phyloP scores from a whole-genome alignment of 306 rosid species.

The Senna siamea region DNA sequence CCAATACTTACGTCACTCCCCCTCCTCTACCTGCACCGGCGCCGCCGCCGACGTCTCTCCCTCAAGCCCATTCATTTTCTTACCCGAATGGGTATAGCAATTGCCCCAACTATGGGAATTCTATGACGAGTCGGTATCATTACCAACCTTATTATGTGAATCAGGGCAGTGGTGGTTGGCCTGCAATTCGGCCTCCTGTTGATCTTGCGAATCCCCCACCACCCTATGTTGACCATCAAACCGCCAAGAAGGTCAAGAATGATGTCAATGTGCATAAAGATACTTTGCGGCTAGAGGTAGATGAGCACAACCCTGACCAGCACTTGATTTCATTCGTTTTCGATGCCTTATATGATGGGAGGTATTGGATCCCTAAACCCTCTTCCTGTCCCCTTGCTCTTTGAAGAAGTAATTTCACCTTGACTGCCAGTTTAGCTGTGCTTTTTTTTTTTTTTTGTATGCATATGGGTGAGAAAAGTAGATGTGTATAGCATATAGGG shows the following conservation, averaged over 20 bases:
- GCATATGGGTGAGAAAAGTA: neutral
- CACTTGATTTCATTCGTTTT: slow-evolving; percentile 78
- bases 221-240: slow-evolving; percentile 74
- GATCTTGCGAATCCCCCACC: slow-evolving; percentile 50
- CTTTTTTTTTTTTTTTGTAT: neutral
- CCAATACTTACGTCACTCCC: slow-evolving; percentile 31
- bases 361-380: slow-evolving; percentile 45
- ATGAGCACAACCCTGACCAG: slow-evolving; percentile 66
- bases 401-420: neutral
- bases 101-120: slow-evolving; percentile 41
- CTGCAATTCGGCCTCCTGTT: slow-evolving; percentile 47
- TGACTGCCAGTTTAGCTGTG: neutral
- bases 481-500: too few species aligned
- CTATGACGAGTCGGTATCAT: slow-evolving; percentile 45
- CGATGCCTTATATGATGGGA: slow-evolving; percentile 80
- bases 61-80: slow-evolving; percentile 45
- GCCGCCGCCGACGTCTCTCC: slow-evolving; percentile 32
- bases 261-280: slow-evolving; percentile 82
- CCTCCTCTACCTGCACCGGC: slow-evolving; percentile 39
- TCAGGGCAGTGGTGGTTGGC: slow-evolving; percentile 57
- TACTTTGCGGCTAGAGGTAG: slow-evolving; percentile 62
- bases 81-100: slow-evolving; percentile 43
- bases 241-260: slow-evolving; percentile 78
- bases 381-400: neutral
- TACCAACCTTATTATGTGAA: slow-evolving; percentile 50